Base-by-base conservation (phyloP, 2,329 filamentous ascomycete species). In the Epichloe gansuensis region DNA sequence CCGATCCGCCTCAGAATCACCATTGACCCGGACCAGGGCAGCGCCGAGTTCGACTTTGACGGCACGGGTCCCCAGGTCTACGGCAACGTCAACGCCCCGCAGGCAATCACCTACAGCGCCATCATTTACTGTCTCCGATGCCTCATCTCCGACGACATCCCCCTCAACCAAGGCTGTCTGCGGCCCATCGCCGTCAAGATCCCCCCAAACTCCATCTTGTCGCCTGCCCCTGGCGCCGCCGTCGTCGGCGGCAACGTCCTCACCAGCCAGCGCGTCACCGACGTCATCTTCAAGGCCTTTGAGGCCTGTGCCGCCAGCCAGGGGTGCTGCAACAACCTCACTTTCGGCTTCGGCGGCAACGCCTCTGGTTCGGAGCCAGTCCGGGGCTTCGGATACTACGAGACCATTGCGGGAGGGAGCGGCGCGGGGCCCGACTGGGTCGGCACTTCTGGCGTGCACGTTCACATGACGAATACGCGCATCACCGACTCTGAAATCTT, bases 101-200 rank as follows among this genome's bases (percentile, higher is more conserved):
- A 88, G 66, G 87, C 87, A 3, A 85, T 93, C 47, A 90, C 86
- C 0, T 89, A 87, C 68, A 85, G 81, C 6, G 87, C 87, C n/a
- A 90, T 91, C 58, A 91, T 93, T 57, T 93, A 93, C 72, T 91
- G 86, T 59, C 73, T 93, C 15, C 78, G 87, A 27, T 87, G 83
- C 59, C 74, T 93, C 52, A 89, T 93, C 57, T 84, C 79, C 8
- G 81, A 88, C 60, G 87, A 91, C 56, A 90, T 93, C 7, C 87
- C 87, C 0, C 72, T 93, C 3, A 93, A 93, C 65, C 87, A 93
- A 65, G 87, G 87, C 55, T 91, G 87, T 55, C 69, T 91, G 25
- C 81, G 80, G 54, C 87, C 87, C 0, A 85, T 91, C 56, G 75
- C 81, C 55, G 85, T 90, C 64, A 77, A 76, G 53, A 89, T 91